phyloP scores from a whole-genome alignment of 2,329 filamentous ascomycete genomes.

The Colletotrichum lini region DNA sequence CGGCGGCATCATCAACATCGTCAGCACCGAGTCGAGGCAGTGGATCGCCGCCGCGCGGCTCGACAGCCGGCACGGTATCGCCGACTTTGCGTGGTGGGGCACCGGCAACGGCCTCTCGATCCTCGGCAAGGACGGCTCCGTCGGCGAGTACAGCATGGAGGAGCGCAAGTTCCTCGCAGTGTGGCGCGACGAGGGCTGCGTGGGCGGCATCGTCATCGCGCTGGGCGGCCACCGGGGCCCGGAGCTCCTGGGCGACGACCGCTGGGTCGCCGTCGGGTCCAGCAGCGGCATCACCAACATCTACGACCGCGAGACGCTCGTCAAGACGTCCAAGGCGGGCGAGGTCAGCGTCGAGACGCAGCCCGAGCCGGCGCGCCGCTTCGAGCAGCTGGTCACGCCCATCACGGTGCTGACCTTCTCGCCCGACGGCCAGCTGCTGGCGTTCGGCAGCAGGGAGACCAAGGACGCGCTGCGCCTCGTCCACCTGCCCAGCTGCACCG shows the following conservation, averaged over 20 bases:
- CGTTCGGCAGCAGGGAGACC: constrained; percentile 89
- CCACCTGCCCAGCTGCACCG: constrained; percentile 91
- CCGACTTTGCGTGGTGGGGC: constrained; percentile 94
- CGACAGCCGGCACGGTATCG: constrained; percentile 85
- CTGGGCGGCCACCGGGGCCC: constrained; percentile 80
- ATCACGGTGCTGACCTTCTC: constrained; percentile 86
- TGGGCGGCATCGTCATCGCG: constrained; percentile 85
- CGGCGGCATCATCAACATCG: constrained; percentile 88
- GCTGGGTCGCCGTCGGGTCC: constrained; percentile 91
- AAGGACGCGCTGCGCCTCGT: constrained; percentile 89
- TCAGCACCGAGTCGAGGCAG: constrained; percentile 85
- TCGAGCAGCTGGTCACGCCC: constrained; percentile 91
- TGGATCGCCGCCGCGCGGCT: constrained; percentile 89
- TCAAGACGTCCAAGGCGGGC: constrained; percentile 50
- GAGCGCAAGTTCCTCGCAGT: constrained; percentile 79
- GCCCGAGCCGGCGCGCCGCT: constrained; percentile 79
- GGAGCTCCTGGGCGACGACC: constrained; percentile 78
- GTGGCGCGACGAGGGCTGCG: constrained; percentile 92
- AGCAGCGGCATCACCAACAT: constrained; percentile 92
- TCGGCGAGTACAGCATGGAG: constrained; percentile 88
- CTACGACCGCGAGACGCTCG: constrained; percentile 84
- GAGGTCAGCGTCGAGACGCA: constrained; percentile 71
- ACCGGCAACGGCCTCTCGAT: constrained; percentile 86
- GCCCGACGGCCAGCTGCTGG: constrained; percentile 89
- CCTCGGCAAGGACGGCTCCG: constrained; percentile 87